Evolutionary conservation across 441 rosid genomes (phyloP), one percentile per base, ranked within the genome.

Genomic region (Populus hybrid): DNA sequence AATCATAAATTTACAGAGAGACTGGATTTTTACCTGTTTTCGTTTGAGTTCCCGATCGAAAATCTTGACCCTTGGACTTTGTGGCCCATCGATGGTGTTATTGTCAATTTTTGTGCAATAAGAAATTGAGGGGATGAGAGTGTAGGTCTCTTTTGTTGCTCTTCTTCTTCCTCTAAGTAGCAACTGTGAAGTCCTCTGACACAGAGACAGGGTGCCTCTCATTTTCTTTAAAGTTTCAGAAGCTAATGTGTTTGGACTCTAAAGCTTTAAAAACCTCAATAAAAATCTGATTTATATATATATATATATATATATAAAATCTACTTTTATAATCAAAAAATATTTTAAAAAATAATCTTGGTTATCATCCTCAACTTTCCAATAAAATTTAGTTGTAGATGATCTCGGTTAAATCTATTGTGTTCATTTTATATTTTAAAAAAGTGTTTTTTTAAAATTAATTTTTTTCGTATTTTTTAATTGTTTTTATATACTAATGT

Each of bases 41-140:
- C 95, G 89, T 80, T 96, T 96, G 85, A 96, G 91, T 64, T 93
- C 86, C 74, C 98, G 98, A 76, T 94, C 95, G 79, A 96, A 96
- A 84, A 94, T 86, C 82, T 86, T 91, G 82, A 88, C 89, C 76
- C 84, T 89, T 14, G 98, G 84, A 83, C 76, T 81, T 68, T 86
- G 83, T 72, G 73, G 21, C 64, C 81, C 88, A 38, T 88, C 77
- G 38, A 2, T 56, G 61, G 1, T 50, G 64, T 9, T 11, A 2
- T 7, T 87, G 81, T 77, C 88, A 73, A 78, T 78, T 66, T 85
- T 87, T 7, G 94, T 88, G 66, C 84, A 91, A 79, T 86, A 89
- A 66, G 86, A 82, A 74, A 28, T 64, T 38, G 84, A 72, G 0
- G 83, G 56, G 6, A 76, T 3, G 21, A 77, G 77, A 42, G 64